Evolutionary conservation across 345 rosid species (phyloP), one percentile per base, ranked within the genome.

Genomic region (Ailanthus altissimus): DNA sequence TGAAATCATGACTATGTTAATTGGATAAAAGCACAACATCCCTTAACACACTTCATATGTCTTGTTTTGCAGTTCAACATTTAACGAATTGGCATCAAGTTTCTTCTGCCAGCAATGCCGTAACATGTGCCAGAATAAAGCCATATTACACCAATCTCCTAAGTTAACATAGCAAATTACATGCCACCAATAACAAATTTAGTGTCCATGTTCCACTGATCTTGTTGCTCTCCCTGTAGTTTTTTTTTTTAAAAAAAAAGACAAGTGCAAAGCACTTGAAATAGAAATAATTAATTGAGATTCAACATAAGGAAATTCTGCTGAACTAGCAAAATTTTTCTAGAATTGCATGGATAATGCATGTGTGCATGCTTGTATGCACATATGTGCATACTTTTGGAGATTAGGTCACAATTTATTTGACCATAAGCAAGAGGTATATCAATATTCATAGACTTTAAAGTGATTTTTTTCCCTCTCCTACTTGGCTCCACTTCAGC

Each of bases 1-100:
- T n/a, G 93, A 90, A 60, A 88, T 89, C 59, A 46, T 85, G 67
- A 49, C 56, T 3, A 75, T 86, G 40, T 82, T 94, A 77, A 71
- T 10, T 23, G 47, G 32, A 42, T 60, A 18, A 59, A 3, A 46
- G 67, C 25, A 59, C 0, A 59, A 0, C 7, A 11, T 6, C 5
- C 14, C 8, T 59, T 18, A 49, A 28, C 16, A 8, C 6, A 50
- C 43, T 46, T 68, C 9, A 26, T 26, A 1, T 57, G 13, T 72
- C 38, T 26, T 10, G 57, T n/a, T 26, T 59, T 59, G 38, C 62
- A n/a, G 49, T 67, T 67, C 20, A 13, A 67, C 6, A 3, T 28
- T 47, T 47, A 1, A 6, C 4, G 13, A 45, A 15, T 45, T 23
- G 13, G 13, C 0, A 32, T 46, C 12, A 10, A 25, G 11, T 23